phyloP scores from a whole-genome alignment of 208 protist genomes.

The Wallacemonas sp. region DNA sequence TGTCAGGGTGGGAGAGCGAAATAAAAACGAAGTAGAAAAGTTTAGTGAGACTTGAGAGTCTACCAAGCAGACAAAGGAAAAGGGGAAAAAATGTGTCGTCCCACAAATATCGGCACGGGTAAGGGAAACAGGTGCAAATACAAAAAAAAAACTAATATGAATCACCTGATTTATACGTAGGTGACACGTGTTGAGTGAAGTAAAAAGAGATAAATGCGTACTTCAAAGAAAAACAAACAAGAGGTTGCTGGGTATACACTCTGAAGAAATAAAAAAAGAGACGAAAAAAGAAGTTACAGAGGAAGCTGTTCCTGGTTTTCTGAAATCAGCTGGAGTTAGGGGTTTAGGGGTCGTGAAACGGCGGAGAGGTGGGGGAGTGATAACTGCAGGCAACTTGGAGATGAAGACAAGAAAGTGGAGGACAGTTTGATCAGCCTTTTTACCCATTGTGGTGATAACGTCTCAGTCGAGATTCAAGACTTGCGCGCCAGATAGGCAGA shows the following conservation, averaged over 20 bases:
- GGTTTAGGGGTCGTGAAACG: no score
- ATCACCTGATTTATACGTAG: not conserved
- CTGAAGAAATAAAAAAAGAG: not conserved
- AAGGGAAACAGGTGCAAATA: not conserved
- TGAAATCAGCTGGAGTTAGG: no score
- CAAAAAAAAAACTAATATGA: conserved; percentile 2
- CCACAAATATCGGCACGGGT: no score
- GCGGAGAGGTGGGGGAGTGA: no score
- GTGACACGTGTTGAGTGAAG: no score
- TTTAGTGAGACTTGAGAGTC: not conserved
- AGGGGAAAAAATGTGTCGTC: conserved; percentile 12
- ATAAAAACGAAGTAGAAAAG: not conserved
- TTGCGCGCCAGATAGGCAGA: no score
- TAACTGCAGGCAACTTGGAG: no score
- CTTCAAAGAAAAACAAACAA: not conserved
- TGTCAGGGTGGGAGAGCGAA: not conserved
- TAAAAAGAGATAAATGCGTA: not conserved
- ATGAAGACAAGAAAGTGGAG: no score
- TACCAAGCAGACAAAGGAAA: conserved; percentile 8
- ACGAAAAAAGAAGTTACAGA: not conserved
- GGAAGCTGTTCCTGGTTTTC: no score
- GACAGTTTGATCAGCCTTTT: no score
- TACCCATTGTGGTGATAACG: no score
- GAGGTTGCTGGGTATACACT: not conserved
- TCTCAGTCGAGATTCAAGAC: no score